Evolutionary conservation across 352 stramenopile species (phyloP).

Genomic region (Saprolegnia diclina): DNA sequence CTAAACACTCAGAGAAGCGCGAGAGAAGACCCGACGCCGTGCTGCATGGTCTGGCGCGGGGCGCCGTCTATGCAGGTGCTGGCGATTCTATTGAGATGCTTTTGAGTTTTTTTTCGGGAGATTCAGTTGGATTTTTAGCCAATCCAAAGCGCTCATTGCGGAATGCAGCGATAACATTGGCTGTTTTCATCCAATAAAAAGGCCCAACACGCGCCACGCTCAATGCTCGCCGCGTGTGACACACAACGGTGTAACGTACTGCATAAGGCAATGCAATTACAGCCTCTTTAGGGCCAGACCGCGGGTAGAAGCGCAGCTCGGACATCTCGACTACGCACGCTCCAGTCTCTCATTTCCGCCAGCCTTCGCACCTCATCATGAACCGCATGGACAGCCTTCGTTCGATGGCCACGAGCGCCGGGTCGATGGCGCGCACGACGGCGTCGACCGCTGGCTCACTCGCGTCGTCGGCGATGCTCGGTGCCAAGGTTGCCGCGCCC

Average conservation of each 20-base stretch:
- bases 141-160: too few species aligned
- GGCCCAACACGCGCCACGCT: background rate
- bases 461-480: background rate
- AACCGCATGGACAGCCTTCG: slow-evolving; percentile 20
- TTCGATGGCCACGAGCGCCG: slow-evolving; percentile 15
- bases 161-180: too few species aligned
- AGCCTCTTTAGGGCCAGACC: background rate
- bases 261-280: background rate
- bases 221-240: background rate
- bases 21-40: too few species aligned
- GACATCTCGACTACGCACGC: background rate
- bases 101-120: too few species aligned
- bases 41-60: too few species aligned
- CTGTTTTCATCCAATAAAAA: too few species aligned
- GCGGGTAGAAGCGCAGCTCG: slow-evolving; percentile 8
- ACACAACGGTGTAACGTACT: background rate
- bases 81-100: too few species aligned
- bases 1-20: too few species aligned
- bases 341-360: background rate
- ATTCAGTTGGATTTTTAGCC: too few species aligned
- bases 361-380: background rate
- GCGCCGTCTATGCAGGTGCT: too few species aligned
- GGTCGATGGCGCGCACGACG: background rate
- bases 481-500: background rate
- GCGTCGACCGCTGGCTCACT: background rate